These are phyloP conservation scores for Teratosphaeria nubilosa DNA, from an alignment of 2,329 filamentous ascomycete species.

Conservation along the genomic window DNA sequence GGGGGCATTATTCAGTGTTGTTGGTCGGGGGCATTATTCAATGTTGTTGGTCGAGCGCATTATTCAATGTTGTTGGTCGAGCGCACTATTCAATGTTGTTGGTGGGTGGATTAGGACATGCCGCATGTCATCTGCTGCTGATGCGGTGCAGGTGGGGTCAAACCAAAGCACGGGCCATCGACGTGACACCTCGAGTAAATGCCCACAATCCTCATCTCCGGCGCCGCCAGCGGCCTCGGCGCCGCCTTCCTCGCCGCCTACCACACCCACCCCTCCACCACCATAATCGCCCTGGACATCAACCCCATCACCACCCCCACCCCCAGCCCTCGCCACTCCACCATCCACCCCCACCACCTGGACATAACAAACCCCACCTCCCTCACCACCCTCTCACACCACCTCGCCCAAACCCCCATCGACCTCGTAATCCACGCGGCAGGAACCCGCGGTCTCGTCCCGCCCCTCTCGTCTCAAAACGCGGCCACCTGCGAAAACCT, in stretches of 20 bases:
- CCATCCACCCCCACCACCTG: slow-evolving; percentile 13
- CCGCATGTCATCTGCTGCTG: no score
- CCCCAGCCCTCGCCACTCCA: slow-evolving; percentile 6
- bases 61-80: no score
- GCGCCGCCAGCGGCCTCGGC: slow-evolving; percentile 30
- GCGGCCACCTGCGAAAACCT: slow-evolving; percentile 34
- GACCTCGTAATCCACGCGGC: slow-evolving; percentile 35
- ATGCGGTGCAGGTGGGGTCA: not conserved
- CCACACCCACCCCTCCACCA: slow-evolving; percentile 9
- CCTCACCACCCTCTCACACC: slow-evolving; percentile 12
- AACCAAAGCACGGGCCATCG: not conserved
- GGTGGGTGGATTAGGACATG: no score
- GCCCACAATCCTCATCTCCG: slow-evolving; percentile 25
- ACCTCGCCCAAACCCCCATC: slow-evolving; percentile 19
- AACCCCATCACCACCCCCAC: slow-evolving; percentile 9
- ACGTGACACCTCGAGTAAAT: not conserved
- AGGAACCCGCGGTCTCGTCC: slow-evolving; percentile 36
- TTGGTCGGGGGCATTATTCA: no score
- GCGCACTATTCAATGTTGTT: not conserved
- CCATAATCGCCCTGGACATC: slow-evolving; percentile 25
- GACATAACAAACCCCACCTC: slow-evolving; percentile 21
- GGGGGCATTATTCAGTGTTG: not conserved
- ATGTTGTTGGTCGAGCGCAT: no score
- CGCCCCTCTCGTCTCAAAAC: slow-evolving; percentile 19
- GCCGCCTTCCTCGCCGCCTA: slow-evolving; percentile 25